Conservation (phyloP, 768 basidiomycete species). For the Podaxis rugospora region DNA sequence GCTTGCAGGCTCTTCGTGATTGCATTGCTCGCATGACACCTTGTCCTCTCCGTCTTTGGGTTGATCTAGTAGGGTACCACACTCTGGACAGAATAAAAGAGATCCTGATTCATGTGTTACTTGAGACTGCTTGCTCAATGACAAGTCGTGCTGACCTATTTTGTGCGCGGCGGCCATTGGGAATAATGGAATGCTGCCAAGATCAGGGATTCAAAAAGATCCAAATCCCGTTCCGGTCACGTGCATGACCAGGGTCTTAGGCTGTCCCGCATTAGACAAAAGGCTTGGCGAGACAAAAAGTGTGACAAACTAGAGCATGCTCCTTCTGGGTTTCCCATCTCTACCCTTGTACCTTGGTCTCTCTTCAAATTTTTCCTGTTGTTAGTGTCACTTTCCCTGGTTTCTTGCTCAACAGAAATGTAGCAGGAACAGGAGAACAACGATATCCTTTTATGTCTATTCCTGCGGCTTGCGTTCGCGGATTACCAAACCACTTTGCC, state of each 20-base stretch:
- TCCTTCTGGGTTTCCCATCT: too few species aligned
- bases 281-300: too few species aligned
- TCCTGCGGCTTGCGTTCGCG: background rate
- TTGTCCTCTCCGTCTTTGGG: constrained; percentile 69
- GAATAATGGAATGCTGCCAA: background rate
- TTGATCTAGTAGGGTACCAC: constrained; percentile 83
- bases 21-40: constrained; percentile 89
- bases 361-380: background rate
- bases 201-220: too few species aligned
- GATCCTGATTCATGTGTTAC: constrained; percentile 52
- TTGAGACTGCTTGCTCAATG: background rate
- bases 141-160: constrained; percentile 28
- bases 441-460: background rate
- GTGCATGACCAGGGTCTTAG: too few species aligned
- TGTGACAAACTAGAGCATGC: too few species aligned
- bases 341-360: background rate
- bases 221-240: too few species aligned
- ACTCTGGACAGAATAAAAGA: constrained; percentile 89
- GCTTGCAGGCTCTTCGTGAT: constrained; percentile 78
- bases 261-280: too few species aligned
- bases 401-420: background rate
- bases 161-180: constrained; percentile 23
- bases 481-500: background rate
- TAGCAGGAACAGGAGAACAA: background rate
- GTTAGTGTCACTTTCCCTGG: too few species aligned